A percentile compares a stretch with the other conserved stretches of the same genome.
Conservation (phyloP, 1,284 basidiomycete species). For the Neotropicomus parvogracilis region DNA sequence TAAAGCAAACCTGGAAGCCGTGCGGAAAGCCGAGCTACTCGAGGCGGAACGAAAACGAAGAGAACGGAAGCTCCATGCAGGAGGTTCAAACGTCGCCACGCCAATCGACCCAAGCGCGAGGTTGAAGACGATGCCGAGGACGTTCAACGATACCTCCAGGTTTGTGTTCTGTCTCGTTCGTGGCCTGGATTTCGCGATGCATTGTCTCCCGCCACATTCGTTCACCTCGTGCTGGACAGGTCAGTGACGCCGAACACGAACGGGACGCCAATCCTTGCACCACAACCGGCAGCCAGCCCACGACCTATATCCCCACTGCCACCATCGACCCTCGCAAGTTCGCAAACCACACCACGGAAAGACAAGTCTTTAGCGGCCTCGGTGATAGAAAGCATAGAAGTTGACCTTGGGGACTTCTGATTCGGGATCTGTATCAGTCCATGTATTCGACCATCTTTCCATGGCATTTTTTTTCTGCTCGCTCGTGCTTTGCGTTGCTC, state of each 20-base stretch:
- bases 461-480: neutral
- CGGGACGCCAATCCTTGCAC: constrained; percentile 30
- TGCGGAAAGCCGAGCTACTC: constrained; percentile 71
- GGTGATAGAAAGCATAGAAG: constrained; percentile 64
- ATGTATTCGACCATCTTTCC: constrained; percentile 5
- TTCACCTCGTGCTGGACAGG: constrained; percentile 31
- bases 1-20: constrained; percentile 72
- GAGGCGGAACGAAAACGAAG: constrained; percentile 62
- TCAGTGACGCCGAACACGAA: constrained; percentile 47
- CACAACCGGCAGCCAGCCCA: constrained; percentile 24
- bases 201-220: constrained; percentile 4
- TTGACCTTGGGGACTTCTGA: constrained; percentile 77
- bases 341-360: constrained; percentile 25
- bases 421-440: neutral
- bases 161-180: constrained; percentile 33
- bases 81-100: constrained; percentile 41
- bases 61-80: constrained; percentile 56
- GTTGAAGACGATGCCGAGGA: constrained; percentile 55
- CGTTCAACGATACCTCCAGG: constrained; percentile 50
- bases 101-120: constrained; percentile 60
- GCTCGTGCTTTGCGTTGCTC: neutral
- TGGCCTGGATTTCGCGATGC: constrained; percentile 8
- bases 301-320: constrained; percentile 45
- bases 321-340: constrained; percentile 25
- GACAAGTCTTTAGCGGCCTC: constrained; percentile 52